Evolutionary conservation across 1,284 basidiomycete genomes (phyloP).

Genomic region (Apiotrichum porosum): DNA sequence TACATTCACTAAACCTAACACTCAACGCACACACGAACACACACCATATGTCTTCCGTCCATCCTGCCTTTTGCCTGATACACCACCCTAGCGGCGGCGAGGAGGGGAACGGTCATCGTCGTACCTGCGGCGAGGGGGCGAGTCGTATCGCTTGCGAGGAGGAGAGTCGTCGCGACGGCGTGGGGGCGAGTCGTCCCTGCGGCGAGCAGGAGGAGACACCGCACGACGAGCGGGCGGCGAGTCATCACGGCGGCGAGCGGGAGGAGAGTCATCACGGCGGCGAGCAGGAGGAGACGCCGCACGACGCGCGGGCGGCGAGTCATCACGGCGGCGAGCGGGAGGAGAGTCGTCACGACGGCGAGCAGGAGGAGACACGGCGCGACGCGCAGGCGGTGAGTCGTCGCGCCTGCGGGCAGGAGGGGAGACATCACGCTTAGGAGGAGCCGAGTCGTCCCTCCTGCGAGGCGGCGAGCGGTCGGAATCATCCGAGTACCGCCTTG

Average conservation of each 20-base stretch:
- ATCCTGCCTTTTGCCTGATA: too few relatives aligned
- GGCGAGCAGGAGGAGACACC: constrained; percentile 4
- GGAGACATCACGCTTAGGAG: constrained; percentile 4
- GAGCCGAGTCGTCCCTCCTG: not conserved
- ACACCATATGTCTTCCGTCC: too few relatives aligned
- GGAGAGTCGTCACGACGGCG: constrained; percentile 5
- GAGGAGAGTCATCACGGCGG: constrained; percentile 4
- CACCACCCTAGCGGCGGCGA: constrained; percentile 1
- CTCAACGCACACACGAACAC: too few relatives aligned
- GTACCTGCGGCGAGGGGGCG: not conserved
- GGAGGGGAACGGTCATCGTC: constrained; percentile 1
- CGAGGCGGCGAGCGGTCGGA: constrained; percentile 4
- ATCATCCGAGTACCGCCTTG: constrained; percentile 15
- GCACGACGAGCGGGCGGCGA: constrained; percentile 2
- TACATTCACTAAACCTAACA: too few relatives aligned
- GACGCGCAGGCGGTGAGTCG: constrained; percentile 12
- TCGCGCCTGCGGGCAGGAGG: constrained; percentile 17
- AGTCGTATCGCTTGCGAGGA: not conserved
- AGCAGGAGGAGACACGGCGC: constrained; percentile 5
- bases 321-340: constrained; percentile 3
- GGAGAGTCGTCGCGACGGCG: not conserved
- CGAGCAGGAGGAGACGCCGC: constrained; percentile 12
- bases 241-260: constrained; percentile 1
- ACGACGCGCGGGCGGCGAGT: constrained; percentile 1
- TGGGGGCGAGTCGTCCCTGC: constrained; percentile 4